phyloP scores from a whole-genome alignment of 2,329 filamentous ascomycete genomes.

The Talaromyces islandicus region DNA sequence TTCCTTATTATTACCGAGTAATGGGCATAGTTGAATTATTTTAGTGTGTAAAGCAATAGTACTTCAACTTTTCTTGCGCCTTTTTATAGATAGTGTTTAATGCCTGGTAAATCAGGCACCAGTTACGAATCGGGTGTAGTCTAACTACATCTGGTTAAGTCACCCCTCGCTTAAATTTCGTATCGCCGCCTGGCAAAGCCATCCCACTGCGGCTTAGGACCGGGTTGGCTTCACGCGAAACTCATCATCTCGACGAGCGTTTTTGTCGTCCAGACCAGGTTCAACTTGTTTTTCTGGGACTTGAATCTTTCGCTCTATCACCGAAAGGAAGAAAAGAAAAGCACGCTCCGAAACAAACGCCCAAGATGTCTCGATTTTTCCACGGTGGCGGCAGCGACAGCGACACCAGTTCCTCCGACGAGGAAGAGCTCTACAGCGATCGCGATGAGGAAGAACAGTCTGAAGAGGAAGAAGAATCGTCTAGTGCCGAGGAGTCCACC shows the following conservation, averaged over 20 bases:
- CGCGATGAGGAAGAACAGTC: constrained; percentile 61
- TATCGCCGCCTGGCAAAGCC: constrained; percentile 28
- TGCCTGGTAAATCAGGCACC: not conserved
- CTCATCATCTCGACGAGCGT: constrained; percentile 11
- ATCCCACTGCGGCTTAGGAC: constrained; percentile 22
- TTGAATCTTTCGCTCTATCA: not conserved
- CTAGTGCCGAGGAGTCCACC: constrained; percentile 45
- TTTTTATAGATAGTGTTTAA: not conserved
- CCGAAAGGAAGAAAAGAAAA: not conserved
- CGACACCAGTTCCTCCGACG: constrained; percentile 86
- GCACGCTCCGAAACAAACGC: not conserved
- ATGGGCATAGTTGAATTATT: not conserved
- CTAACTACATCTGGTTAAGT: constrained; percentile 29
- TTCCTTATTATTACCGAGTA: not conserved
- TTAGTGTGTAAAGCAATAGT: no score
- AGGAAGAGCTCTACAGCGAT: constrained; percentile 87
- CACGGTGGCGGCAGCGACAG: constrained; percentile 91
- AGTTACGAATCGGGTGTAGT: not conserved
- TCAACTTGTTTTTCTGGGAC: not conserved
- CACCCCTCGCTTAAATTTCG: constrained; percentile 42
- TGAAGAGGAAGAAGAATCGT: constrained; percentile 42
- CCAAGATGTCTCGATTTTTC: constrained; percentile 89
- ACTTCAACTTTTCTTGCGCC: not conserved
- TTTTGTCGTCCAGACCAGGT: not conserved
- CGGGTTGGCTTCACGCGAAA: constrained; percentile 6